These are phyloP conservation scores for Prunus salicina DNA, from an alignment of 306 rosid species.

Conservation along the genomic window DNA sequence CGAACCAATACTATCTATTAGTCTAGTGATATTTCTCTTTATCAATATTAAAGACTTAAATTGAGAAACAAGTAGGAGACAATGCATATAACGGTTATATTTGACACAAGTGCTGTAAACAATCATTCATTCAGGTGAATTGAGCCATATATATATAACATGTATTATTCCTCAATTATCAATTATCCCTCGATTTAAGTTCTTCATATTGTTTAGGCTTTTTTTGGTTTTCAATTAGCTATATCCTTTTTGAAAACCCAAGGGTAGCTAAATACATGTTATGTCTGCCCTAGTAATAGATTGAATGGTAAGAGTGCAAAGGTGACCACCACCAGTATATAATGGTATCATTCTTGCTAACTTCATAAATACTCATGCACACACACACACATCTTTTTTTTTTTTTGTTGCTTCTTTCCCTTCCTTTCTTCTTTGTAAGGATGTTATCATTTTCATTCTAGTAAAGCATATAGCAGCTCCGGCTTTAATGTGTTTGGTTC, in stretches of 20 bases:
- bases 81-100: too few species aligned
- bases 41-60: too few species aligned
- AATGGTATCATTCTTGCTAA: conserved; percentile 45
- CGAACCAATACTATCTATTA: too few species aligned
- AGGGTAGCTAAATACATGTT: not conserved
- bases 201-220: not conserved
- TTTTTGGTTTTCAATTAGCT: not conserved
- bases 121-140: too few species aligned
- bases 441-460: conserved; percentile 2
- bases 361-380: conserved; percentile 38
- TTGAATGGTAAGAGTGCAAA: not conserved
- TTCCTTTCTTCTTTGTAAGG: conserved; percentile 7
- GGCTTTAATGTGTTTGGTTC: not conserved
- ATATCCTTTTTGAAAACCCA: not conserved
- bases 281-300: not conserved
- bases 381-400: conserved; percentile 4
- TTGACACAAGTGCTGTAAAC: too few species aligned
- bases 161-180: not conserved
- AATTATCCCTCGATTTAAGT: not conserved
- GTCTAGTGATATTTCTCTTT: too few species aligned
- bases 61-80: too few species aligned
- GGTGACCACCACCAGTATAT: not conserved
- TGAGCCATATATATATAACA: not conserved
- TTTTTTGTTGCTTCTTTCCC: conserved; percentile 2
- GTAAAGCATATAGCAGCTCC: not conserved